phyloP scores from a whole-genome alignment of 495 filamentous ascomycete species.

The Aspergillus asperescens region DNA sequence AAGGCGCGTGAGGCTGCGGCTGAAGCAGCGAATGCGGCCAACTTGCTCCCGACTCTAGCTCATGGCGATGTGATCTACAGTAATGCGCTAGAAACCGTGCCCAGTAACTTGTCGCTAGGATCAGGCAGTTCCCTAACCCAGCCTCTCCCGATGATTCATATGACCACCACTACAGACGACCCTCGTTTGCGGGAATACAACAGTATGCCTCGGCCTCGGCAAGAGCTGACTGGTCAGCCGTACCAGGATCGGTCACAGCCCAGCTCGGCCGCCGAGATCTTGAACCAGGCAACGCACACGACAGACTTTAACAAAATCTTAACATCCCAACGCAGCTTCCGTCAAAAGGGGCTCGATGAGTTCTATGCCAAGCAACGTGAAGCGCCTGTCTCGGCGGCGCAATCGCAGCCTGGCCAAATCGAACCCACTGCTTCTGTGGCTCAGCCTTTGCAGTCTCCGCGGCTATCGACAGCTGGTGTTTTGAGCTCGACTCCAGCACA shows the following conservation, averaged over 20 bases:
- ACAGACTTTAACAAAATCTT: conserved; percentile 86
- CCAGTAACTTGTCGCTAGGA: conserved; percentile 65
- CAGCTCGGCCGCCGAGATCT: conserved; percentile 73
- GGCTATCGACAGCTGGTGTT: conserved; percentile 34
- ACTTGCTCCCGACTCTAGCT: conserved; percentile 49
- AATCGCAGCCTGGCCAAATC: conserved; percentile 46
- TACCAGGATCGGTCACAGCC: conserved; percentile 84
- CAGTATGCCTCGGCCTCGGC: conserved; percentile 75
- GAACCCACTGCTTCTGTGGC: conserved; percentile 45
- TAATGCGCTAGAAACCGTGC: conserved; percentile 60
- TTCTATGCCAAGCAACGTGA: conserved; percentile 77
- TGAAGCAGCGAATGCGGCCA: conserved; percentile 41
- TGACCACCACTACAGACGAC: conserved; percentile 71
- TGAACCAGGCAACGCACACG: conserved; percentile 81
- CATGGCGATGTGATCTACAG: conserved; percentile 81
- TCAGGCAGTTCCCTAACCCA: conserved; percentile 54
- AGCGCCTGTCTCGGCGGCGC: conserved; percentile 51
- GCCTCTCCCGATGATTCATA: conserved; percentile 80
- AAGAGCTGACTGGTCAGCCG: conserved; percentile 81
- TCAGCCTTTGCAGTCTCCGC: conserved; percentile 43
- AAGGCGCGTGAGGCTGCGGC: conserved; percentile 73
- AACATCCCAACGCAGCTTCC: conserved; percentile 65
- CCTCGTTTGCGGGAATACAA: conserved; percentile 75
- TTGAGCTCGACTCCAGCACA: conserved; percentile 37
- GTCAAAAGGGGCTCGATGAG: conserved; percentile 68